These are phyloP conservation scores for Caryopteris hybrid DNA, from an alignment of 305 asterid genomes.

Conservation along the genomic window DNA sequence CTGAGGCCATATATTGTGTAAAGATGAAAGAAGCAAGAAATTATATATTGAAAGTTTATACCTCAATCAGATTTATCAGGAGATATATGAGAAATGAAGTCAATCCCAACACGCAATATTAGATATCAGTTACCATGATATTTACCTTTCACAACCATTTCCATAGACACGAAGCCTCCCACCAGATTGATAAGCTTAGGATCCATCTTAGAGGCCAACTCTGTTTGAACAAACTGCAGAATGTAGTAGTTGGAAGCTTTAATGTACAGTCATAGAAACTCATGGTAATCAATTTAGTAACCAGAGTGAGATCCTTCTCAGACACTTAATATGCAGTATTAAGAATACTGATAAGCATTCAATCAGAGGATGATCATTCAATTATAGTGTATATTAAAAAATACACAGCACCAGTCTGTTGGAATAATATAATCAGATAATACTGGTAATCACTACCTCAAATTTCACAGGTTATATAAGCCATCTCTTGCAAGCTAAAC, in stretches of 20 bases:
- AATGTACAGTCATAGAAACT: background rate
- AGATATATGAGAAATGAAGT: background rate
- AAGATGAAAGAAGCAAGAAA: constrained; percentile 13
- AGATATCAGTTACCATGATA: background rate
- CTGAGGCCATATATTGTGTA: background rate
- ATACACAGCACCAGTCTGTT: background rate
- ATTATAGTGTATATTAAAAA: background rate
- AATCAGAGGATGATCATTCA: background rate
- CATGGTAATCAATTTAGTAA: background rate
- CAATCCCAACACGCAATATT: constrained; percentile 6
- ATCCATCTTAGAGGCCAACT: constrained; percentile 48
- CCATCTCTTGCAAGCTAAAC: background rate
- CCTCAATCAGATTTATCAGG: constrained; percentile 4
- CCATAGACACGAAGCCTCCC: constrained; percentile 87
- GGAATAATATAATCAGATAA: background rate
- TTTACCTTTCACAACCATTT: constrained; percentile 74
- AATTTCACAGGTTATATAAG: background rate
- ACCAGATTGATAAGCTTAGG: constrained; percentile 30
- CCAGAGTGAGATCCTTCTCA: background rate
- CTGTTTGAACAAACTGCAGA: constrained; percentile 82
- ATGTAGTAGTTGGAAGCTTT: constrained; percentile 16
- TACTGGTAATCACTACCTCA: constrained; percentile 8
- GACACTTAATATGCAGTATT: background rate
- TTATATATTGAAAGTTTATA: too few relatives aligned
- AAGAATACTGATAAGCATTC: background rate